phyloP scores from a whole-genome alignment of 495 filamentous ascomycete species.

The Talaromyces wortmannii region DNA sequence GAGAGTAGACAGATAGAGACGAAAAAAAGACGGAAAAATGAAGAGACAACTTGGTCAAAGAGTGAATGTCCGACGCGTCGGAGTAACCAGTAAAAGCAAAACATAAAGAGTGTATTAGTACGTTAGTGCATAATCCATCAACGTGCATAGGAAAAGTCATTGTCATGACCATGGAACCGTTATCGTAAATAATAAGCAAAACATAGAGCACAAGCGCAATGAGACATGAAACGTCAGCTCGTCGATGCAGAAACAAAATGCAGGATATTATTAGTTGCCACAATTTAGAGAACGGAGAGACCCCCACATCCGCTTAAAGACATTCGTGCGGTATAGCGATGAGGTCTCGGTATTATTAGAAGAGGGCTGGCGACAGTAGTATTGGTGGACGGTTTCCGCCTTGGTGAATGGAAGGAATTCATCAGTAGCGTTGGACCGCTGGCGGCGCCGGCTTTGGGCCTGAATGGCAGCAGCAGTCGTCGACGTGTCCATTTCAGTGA shows the following conservation, averaged over 20 bases:
- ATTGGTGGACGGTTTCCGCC: neutral
- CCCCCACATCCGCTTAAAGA: conserved; percentile 24
- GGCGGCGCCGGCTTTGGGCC: conserved; percentile 29
- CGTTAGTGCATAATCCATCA: neutral
- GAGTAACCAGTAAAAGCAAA: neutral
- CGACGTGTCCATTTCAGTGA: conserved; percentile 24
- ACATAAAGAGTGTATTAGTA: neutral
- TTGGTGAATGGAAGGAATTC: conserved; percentile 9
- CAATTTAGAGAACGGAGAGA: conserved; percentile 21
- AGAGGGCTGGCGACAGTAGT: neutral
- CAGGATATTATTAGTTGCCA: conserved; percentile 8
- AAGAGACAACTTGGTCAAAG: too few relatives aligned
- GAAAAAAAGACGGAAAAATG: neutral
- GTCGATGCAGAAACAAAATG: neutral
- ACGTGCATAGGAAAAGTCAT: neutral
- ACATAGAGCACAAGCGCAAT: conserved; percentile 1
- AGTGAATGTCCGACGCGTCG: neutral
- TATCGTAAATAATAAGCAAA: neutral
- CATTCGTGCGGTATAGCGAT: conserved; percentile 12
- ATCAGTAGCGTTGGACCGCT: conserved; percentile 24
- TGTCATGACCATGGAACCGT: conserved; percentile 5
- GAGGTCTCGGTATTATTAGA: neutral
- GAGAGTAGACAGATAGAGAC: neutral
- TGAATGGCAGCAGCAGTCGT: conserved; percentile 35
- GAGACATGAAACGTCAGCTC: conserved; percentile 1